Evolutionary conservation across 2,329 filamentous ascomycete genomes (phyloP).

Genomic region (Aspergillus ibericus): DNA sequence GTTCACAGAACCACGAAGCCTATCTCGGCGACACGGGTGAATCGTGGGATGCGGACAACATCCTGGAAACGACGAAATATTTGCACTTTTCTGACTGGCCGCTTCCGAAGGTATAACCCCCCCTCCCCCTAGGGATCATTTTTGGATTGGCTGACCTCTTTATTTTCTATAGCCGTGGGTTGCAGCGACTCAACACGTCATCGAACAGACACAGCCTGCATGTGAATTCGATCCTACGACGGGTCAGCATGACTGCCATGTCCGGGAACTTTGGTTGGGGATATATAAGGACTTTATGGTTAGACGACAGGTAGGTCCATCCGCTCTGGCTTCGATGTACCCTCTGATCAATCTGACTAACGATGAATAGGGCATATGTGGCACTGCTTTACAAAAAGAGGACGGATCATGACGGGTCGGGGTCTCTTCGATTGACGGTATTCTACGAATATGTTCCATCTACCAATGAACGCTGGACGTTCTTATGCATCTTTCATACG

Average conservation of each 20-base stretch:
- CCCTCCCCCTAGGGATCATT: too few species aligned
- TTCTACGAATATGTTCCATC: too few species aligned
- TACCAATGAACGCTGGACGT: too few species aligned
- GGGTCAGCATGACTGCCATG: not conserved
- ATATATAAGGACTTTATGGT: not conserved
- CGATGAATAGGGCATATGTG: not conserved
- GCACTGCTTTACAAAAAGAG: not conserved
- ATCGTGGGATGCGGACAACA: conserved; percentile 55
- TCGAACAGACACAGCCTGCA: not conserved
- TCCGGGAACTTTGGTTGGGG: not conserved
- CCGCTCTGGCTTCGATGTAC: not conserved
- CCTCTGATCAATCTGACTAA: not conserved
- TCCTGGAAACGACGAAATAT: conserved; percentile 58
- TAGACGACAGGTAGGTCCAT: not conserved
- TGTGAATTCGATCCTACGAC: not conserved
- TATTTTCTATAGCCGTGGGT: not conserved
- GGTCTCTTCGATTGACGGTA: too few species aligned
- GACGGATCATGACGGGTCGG: not conserved
- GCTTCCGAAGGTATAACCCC: conserved; percentile 34
- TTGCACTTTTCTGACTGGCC: conserved; percentile 69
- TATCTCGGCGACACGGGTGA: conserved; percentile 53
- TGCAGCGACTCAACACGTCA: not conserved
- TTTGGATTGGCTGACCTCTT: not conserved
- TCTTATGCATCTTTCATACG: too few species aligned
- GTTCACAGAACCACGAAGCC: conserved; percentile 41